Evolutionary conservation across 192 early-diverging fungal species (phyloP).

Genomic region (Coemansia reversa): DNA sequence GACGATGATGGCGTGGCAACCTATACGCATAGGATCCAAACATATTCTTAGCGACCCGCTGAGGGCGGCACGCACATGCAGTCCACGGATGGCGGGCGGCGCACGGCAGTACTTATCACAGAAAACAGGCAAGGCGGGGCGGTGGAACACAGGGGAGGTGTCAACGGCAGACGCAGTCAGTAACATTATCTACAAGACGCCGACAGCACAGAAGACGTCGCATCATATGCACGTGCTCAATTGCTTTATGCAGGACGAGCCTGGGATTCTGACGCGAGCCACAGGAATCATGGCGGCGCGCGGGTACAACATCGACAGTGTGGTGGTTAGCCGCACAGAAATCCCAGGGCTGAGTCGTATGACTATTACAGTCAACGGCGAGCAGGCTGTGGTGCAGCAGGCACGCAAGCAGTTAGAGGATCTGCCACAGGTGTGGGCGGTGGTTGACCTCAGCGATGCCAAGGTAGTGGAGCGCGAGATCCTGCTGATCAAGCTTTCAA

Average conservation of each 20-base stretch:
- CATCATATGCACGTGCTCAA: constrained; percentile 75
- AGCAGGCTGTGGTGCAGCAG: constrained; percentile 81
- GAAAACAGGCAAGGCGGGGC: constrained; percentile 14
- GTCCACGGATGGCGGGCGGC: constrained; percentile 12
- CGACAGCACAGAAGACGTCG: constrained; percentile 50
- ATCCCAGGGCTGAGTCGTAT: constrained; percentile 88
- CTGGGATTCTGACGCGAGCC: constrained; percentile 73
- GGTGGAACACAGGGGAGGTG: constrained; percentile 13
- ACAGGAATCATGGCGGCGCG: constrained; percentile 88
- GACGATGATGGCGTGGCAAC: neutral
- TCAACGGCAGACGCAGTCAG: constrained; percentile 48
- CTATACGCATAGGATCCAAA: constrained; percentile 13
- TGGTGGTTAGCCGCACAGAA: constrained; percentile 95
- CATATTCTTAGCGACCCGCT: constrained; percentile 15
- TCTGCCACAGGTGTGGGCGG: constrained; percentile 94
- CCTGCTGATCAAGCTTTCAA: constrained; percentile 91
- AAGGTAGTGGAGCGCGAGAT: constrained; percentile 90
- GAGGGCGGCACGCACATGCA: constrained; percentile 19
- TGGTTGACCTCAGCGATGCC: constrained; percentile 89
- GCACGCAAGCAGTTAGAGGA: constrained; percentile 91
- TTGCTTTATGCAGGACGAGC: constrained; percentile 90
- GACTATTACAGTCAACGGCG: constrained; percentile 92
- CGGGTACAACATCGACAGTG: constrained; percentile 96
- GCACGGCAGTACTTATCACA: constrained; percentile 7
- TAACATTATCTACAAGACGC: constrained; percentile 53